phyloP scores from a whole-genome alignment of 148 eudicot genomes.

The Vaccinium darrowii region DNA sequence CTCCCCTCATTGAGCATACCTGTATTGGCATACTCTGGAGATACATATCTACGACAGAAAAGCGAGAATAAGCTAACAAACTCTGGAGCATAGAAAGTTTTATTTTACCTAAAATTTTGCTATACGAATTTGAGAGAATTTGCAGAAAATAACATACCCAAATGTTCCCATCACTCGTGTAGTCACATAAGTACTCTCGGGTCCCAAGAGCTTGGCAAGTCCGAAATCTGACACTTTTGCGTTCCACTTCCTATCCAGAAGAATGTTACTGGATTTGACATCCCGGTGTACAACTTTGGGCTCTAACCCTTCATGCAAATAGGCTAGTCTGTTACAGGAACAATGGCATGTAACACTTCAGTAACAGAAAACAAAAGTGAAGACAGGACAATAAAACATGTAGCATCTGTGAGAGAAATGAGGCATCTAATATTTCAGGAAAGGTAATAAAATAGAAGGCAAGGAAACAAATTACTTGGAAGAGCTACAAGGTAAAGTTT shows the following conservation, averaged over 20 bases:
- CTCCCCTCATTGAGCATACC: constrained; percentile 92
- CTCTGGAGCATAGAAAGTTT: not conserved
- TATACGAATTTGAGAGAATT: not conserved
- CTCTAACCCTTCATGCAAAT: constrained; percentile 94
- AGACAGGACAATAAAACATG: not conserved
- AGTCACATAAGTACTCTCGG: constrained; percentile 87
- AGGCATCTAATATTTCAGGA: constrained; percentile 4
- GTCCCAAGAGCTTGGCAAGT: constrained; percentile 86
- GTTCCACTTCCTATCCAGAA: constrained; percentile 79
- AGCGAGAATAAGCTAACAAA: not conserved
- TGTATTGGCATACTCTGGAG: constrained; percentile 98
- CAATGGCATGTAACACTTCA: not conserved
- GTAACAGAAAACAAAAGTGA: not conserved
- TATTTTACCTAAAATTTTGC: too few relatives aligned
- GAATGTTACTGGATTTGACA: constrained; percentile 93
- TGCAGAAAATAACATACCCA: constrained; percentile 54
- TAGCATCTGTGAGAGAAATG: not conserved
- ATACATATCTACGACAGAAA: constrained; percentile 64
- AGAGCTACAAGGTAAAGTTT: not conserved
- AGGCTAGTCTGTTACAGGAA: constrained; percentile 57
- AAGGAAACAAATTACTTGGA: not conserved
- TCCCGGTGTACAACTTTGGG: constrained; percentile 99
- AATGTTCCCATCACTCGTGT: constrained; percentile 99
- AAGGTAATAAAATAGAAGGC: not conserved
- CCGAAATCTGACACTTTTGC: constrained; percentile 96